These are phyloP conservation scores for Penicillium sp. DNA, from an alignment of 2,329 filamentous ascomycete genomes.

Conservation along the genomic window DNA sequence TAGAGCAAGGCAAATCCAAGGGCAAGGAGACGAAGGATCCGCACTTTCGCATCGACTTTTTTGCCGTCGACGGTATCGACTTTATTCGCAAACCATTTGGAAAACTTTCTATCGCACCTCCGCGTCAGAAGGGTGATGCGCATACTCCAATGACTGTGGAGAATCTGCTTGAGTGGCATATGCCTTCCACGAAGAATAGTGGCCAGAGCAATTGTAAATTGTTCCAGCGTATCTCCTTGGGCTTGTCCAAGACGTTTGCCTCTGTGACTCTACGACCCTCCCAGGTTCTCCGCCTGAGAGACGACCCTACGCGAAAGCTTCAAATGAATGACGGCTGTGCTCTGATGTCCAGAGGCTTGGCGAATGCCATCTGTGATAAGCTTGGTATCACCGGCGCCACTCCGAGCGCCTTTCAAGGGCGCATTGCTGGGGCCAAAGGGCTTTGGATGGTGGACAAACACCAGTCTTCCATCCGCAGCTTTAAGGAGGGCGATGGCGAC, in stretches of 20 bases:
- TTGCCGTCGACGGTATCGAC: conserved; percentile 48
- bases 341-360: conserved; percentile 56
- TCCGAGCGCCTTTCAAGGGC: conserved; percentile 58
- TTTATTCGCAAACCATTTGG: conserved; percentile 27
- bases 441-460: conserved; percentile 59
- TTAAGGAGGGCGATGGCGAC: conserved; percentile 16
- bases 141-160: conserved; percentile 43
- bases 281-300: conserved; percentile 40
- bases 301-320: conserved; percentile 24
- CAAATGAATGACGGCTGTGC: conserved; percentile 58
- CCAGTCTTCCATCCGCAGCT: conserved; percentile 26
- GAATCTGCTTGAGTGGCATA: conserved; percentile 50
- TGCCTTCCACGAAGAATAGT: conserved; percentile 39
- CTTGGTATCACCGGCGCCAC: conserved; percentile 45
- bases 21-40: conserved; percentile 31
- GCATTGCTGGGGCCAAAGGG: conserved; percentile 63
- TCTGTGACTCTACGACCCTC: conserved; percentile 39
- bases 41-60: conserved; percentile 42
- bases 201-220: conserved; percentile 47
- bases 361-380: conserved; percentile 48
- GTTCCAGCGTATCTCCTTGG: conserved; percentile 48
- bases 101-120: conserved; percentile 21
- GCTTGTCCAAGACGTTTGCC: conserved; percentile 47
- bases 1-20: conserved; percentile 43
- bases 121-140: conserved; percentile 26